Conservation (phyloP, 164 flowering plant species). For the Stephania japonica region DNA sequence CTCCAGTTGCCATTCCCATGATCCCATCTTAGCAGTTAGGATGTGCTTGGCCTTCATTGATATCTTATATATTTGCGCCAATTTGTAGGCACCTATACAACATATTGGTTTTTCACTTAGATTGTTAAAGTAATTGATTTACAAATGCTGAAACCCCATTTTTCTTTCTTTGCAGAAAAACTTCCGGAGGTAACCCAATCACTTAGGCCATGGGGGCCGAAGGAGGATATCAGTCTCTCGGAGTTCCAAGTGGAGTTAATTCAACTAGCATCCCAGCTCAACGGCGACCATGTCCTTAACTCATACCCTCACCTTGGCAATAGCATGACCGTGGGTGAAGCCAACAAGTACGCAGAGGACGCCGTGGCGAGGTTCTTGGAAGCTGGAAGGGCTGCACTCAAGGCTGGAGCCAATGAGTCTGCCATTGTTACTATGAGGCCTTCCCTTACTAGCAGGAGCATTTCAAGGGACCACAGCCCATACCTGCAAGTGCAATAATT, state of each 20-base stretch:
- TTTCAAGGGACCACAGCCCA: constrained; percentile 13
- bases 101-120: too few relatives aligned
- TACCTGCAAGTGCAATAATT: constrained; percentile 18
- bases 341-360: constrained; percentile 74
- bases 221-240: constrained; percentile 56
- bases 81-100: not conserved
- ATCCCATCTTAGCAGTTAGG: not conserved
- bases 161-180: constrained; percentile 30
- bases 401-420: constrained; percentile 87
- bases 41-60: not conserved
- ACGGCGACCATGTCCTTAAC: constrained; percentile 76
- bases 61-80: not conserved
- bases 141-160: not conserved
- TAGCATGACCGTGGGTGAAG: constrained; percentile 72
- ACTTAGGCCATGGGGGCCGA: constrained; percentile 65
- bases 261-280: constrained; percentile 91
- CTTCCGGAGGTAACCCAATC: constrained; percentile 52
- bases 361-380: constrained; percentile 87
- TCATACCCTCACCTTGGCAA: constrained; percentile 70
- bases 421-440: constrained; percentile 91
- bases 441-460: constrained; percentile 65
- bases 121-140: not conserved
- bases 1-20: not conserved
- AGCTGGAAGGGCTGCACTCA: constrained; percentile 80
- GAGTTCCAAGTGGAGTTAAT: constrained; percentile 89